Evolutionary conservation across 2,329 filamentous ascomycete species (phyloP).

Genomic region (Monilinia fructigena): DNA sequence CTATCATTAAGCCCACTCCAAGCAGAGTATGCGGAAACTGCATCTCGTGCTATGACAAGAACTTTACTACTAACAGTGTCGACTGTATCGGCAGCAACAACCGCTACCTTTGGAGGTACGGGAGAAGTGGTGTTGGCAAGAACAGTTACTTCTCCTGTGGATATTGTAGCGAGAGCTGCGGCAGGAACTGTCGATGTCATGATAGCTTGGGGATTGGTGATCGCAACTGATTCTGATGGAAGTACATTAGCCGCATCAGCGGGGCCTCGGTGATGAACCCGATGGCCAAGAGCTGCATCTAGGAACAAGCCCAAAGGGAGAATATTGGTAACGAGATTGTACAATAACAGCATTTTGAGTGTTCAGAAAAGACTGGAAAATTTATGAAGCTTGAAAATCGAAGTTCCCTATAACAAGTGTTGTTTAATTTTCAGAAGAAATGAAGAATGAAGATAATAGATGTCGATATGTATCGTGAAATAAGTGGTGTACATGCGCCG

Average conservation of each 20-base stretch:
- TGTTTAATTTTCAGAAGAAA: background rate
- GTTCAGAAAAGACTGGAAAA: background rate
- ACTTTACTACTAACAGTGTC: conserved; percentile 47
- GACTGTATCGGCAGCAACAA: background rate
- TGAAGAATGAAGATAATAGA: background rate
- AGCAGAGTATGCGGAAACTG: conserved; percentile 49
- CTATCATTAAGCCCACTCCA: conserved; percentile 57
- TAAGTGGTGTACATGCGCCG: background rate
- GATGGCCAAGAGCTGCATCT: conserved; percentile 21
- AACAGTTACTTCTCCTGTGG: conserved; percentile 1
- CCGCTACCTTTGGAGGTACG: background rate
- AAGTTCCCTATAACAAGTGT: conserved; percentile 9
- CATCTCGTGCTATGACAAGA: conserved; percentile 55
- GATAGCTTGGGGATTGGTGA: conserved; percentile 19
- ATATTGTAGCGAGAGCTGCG: conserved; percentile 16
- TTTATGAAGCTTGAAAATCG: background rate
- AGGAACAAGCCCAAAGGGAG: conserved; percentile 18
- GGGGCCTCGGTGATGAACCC: conserved; percentile 14
- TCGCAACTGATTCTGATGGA: conserved; percentile 19
- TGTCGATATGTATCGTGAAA: background rate
- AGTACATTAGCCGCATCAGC: background rate
- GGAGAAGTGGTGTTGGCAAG: conserved; percentile 22
- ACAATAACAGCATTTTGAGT: conserved; percentile 15
- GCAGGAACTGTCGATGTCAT: conserved; percentile 15
- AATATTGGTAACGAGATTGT: conserved; percentile 17